Evolutionary conservation across 129 eudicot species (phyloP).

Genomic region (Smallanthus sonchifolius): DNA sequence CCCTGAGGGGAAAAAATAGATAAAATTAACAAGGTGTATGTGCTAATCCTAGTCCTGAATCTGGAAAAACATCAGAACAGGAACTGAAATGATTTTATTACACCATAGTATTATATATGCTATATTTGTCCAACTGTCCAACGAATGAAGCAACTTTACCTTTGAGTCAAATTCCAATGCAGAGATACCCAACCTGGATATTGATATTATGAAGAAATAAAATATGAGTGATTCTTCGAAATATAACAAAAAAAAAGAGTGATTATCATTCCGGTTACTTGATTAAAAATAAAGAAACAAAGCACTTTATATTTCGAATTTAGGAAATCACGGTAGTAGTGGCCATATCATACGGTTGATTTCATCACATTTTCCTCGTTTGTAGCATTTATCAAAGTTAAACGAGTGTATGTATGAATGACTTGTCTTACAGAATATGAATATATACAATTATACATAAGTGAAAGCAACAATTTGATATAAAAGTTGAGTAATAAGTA

Average conservation of each 20-base stretch:
- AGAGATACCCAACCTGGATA: conserved; percentile 61
- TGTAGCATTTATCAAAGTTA: neutral
- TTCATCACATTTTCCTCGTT: neutral
- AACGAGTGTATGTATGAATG: neutral
- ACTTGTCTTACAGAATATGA: neutral
- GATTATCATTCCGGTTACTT: neutral
- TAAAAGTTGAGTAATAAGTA: conserved; percentile 7
- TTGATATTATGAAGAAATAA: neutral
- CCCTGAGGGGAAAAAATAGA: conserved; percentile 48
- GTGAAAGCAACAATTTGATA: neutral
- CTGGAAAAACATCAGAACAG: neutral
- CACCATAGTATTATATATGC: neutral
- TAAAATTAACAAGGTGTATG: neutral
- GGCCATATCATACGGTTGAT: too few relatives aligned
- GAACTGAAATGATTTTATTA: neutral
- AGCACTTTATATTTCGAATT: neutral
- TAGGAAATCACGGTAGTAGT: neutral
- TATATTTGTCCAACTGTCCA: neutral
- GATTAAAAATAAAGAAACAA: neutral
- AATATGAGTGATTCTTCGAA: neutral
- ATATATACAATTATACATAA: neutral
- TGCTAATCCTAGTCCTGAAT: neutral
- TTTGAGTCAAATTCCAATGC: conserved; percentile 74
- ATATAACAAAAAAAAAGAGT: neutral
- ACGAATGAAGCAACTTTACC: conserved; percentile 43